These are phyloP conservation scores for Trichoderma endophyticum DNA, from an alignment of 2,329 filamentous ascomycete genomes.

Conservation along the genomic window DNA sequence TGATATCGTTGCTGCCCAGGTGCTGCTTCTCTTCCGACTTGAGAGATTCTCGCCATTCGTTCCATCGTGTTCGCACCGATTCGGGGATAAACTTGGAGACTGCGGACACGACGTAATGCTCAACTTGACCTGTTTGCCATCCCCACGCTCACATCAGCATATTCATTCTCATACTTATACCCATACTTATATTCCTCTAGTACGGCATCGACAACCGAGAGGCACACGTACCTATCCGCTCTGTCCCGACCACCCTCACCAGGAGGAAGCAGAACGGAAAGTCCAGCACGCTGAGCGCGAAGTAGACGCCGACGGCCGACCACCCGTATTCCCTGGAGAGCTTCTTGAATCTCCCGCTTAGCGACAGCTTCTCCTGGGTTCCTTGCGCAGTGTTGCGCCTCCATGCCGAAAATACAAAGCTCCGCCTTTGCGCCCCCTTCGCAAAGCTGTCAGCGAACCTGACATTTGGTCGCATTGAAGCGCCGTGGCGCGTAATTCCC, in stretches of 20 bases:
- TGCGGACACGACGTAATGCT: constrained; percentile 63
- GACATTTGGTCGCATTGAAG: constrained; percentile 11
- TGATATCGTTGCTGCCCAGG: constrained; percentile 42
- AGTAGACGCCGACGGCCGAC: constrained; percentile 88
- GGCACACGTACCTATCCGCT: constrained; percentile 66
- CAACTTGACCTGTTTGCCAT: constrained; percentile 49
- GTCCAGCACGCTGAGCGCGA: constrained; percentile 77
- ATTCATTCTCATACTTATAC: neutral
- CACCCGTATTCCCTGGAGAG: constrained; percentile 92
- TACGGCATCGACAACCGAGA: neutral
- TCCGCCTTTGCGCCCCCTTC: constrained; percentile 28
- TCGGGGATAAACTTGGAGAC: constrained; percentile 60
- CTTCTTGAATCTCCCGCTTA: constrained; percentile 73
- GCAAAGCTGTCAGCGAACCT: constrained; percentile 24
- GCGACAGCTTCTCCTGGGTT: constrained; percentile 39
- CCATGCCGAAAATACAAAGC: constrained; percentile 37
- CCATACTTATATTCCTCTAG: neutral
- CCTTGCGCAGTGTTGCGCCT: constrained; percentile 27
- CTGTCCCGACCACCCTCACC: constrained; percentile 77
- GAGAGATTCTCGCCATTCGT: constrained; percentile 46
- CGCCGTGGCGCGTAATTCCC: neutral
- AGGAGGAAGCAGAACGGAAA: constrained; percentile 94
- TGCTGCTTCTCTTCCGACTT: constrained; percentile 45
- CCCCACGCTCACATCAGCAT: constrained; percentile 1
- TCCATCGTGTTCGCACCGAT: constrained; percentile 52